phyloP scores from a whole-genome alignment of 2,329 filamentous ascomycete species.

The Trichoderma guizhouense region DNA sequence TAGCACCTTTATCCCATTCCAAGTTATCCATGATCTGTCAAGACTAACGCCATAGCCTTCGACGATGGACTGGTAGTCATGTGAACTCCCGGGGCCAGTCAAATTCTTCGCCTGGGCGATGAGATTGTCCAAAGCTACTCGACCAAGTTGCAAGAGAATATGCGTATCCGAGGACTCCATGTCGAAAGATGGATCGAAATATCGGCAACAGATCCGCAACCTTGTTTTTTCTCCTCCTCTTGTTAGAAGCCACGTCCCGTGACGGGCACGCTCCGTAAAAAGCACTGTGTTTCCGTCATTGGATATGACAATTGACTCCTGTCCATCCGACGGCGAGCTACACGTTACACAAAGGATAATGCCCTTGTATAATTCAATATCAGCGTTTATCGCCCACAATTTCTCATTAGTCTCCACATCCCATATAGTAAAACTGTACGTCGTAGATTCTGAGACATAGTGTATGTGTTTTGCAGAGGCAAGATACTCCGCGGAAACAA shows the following conservation, averaged over 20 bases:
- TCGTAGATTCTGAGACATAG: not conserved
- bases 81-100: fast-evolving
- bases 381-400: not conserved
- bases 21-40: not conserved
- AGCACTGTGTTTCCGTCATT: not conserved
- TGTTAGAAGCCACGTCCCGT: not conserved
- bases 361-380: not conserved
- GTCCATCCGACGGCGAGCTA: not conserved
- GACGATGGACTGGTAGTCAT: not conserved
- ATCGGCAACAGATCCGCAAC: not conserved
- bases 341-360: not conserved
- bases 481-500: not conserved
- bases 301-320: not conserved
- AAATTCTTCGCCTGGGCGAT: not conserved
- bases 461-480: not conserved
- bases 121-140: not conserved
- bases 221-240: not conserved
- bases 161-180: not conserved
- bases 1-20: not conserved
- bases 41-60: not conserved
- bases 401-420: not conserved
- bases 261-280: not conserved
- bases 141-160: not conserved
- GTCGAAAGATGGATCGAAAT: not conserved
- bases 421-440: not conserved